Base-by-base conservation (phyloP, 1,284 basidiomycete species). In the Fomes fomentarius region DNA sequence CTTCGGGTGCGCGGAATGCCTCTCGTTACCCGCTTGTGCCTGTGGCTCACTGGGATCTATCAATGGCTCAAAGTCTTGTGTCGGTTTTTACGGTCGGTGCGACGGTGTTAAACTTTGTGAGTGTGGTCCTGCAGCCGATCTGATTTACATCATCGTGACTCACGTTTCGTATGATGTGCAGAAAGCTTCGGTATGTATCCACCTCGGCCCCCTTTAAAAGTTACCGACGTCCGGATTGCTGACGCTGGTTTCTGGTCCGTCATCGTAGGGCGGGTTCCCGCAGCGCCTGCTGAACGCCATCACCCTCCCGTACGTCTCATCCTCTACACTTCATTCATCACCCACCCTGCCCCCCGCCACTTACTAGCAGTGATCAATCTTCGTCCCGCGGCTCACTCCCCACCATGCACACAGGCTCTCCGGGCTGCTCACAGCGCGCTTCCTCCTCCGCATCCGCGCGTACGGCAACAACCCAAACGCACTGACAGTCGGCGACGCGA, bases 381-480 rank as follows among this genome's bases (percentile, higher is more conserved):
- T n/a, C n/a, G n/a, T n/a, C n/a, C n/a, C n/a, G n/a, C n/a, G n/a
- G n/a, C 39, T 42, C 26, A n/a, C 21, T 44, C 41, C 21, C 42
- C 44, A 17, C 38, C 19, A 12, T 24, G 21, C 26, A 49, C 44
- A 10, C 57, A 71, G 69, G 4, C 46, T 73, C 21, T 76, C 76
- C 10, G 73, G 66, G 10, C 54, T 61, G 7, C 65, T 72, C 42
- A 68, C 69, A 7, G 70, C 70, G 11, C 68, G 71, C 28, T 70
- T 72, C 57, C 62, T 73, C 35, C 62, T 73, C 11, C 61, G 69
- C 56, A 56, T 72, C 31, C 68, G 71, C 33, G 45, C 31, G 10
- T 47, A 25, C 15, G 50, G 62, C 39, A 70, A 66, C 65, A 62
- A 66, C 24, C 33, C 30, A 8, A 39, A 38, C 19, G 42, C 34